Percentiles rank a stretch among this genome's conserved stretches.
phyloP scores from a whole-genome alignment of 169 alveolate species.

The Perkinsus marinus region DNA sequence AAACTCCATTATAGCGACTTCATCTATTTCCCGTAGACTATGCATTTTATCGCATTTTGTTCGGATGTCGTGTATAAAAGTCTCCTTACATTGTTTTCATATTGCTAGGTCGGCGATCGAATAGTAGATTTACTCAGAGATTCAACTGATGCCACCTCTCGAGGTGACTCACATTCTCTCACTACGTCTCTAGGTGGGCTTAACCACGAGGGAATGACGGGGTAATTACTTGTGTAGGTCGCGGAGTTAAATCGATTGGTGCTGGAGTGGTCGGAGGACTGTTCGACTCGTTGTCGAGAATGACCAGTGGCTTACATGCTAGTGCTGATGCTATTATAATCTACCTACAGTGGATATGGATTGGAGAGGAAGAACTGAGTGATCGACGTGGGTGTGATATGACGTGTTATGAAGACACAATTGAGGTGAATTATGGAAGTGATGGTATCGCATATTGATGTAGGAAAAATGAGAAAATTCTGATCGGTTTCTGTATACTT shows the following conservation, averaged over 20 bases:
- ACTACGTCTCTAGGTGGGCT: constrained; percentile 55
- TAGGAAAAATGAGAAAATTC: too few species aligned
- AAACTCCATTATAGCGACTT: too few species aligned
- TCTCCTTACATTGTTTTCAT: too few species aligned
- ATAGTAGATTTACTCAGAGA: not conserved
- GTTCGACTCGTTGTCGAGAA: constrained; percentile 42
- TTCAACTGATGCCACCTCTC: constrained; percentile 42
- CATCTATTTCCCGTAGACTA: too few species aligned
- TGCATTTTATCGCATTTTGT: too few species aligned
- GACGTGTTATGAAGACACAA: not conserved
- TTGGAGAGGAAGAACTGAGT: not conserved
- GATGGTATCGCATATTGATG: too few species aligned
- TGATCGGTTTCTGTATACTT: too few species aligned
- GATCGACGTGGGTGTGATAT: not conserved
- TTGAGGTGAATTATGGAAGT: not conserved
- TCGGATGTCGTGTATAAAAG: too few species aligned
- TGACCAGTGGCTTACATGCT: constrained; percentile 42
- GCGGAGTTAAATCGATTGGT: constrained; percentile 44
- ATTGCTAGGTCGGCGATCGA: not conserved
- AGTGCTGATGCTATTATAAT: not conserved
- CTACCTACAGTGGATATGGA: not conserved
- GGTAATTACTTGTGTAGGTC: constrained; percentile 28
- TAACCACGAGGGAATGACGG: not conserved
- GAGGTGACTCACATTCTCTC: constrained; percentile 50
- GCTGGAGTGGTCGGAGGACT: constrained; percentile 48